phyloP scores from a whole-genome alignment of 2,329 filamentous ascomycete species.

The Atkinsonella texensis region DNA sequence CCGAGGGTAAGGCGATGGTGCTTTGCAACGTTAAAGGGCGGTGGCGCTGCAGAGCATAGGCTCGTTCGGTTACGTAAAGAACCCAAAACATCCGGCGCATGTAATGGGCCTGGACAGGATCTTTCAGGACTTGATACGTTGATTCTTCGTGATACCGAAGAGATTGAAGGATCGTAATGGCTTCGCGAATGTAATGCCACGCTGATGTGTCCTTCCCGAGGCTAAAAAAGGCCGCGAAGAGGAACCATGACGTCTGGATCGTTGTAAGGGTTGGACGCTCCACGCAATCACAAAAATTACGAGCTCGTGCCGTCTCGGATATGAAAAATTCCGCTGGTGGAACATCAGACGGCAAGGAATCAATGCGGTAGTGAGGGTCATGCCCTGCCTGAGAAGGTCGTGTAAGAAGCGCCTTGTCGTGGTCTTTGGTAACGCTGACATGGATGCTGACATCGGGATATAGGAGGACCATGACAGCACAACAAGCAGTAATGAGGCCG shows the following conservation, averaged over 20 bases:
- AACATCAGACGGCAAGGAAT: not conserved
- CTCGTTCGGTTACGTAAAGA: slow-evolving; percentile 21
- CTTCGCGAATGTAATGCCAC: slow-evolving; percentile 20
- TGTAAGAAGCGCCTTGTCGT: not conserved
- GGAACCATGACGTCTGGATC: slow-evolving; percentile 21
- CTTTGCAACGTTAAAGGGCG: slow-evolving; percentile 15
- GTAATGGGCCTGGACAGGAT: slow-evolving; percentile 8
- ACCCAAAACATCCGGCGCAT: slow-evolving; percentile 18
- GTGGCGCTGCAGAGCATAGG: slow-evolving; percentile 20
- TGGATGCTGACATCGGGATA: slow-evolving; percentile 18
- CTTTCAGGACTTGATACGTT: slow-evolving; percentile 10
- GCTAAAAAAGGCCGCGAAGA: slow-evolving; percentile 18
- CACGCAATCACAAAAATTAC: slow-evolving; percentile 13
- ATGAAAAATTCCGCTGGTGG: slow-evolving; percentile 15
- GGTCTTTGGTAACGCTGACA: slow-evolving; percentile 8
- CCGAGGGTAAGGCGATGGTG: slow-evolving; percentile 12
- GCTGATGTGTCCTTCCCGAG: slow-evolving; percentile 21
- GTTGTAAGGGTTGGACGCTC: slow-evolving; percentile 16
- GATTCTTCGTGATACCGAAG: slow-evolving; percentile 18
- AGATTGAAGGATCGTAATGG: slow-evolving; percentile 17
- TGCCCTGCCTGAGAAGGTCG: not conserved
- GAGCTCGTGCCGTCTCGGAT: slow-evolving; percentile 15
- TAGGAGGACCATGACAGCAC: slow-evolving; percentile 16
- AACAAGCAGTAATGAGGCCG: slow-evolving; percentile 16
- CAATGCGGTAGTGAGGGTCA: too few relatives aligned